Evolutionary conservation across 1,284 basidiomycete species (phyloP).

Genomic region (Apiotrichum siamense): DNA sequence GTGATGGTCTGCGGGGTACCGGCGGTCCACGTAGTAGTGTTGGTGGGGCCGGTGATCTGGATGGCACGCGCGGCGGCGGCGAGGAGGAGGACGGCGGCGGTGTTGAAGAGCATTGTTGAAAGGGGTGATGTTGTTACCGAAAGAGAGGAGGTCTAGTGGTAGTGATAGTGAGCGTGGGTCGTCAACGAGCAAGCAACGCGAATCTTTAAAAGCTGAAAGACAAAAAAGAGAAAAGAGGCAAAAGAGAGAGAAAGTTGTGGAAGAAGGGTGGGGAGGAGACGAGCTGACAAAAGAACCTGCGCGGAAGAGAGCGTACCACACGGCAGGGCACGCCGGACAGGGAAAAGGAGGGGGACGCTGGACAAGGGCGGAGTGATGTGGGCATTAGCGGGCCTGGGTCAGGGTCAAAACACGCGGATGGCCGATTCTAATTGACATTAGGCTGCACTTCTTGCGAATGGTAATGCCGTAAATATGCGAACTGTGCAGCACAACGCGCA

Average conservation of each 20-base stretch:
- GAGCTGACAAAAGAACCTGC: neutral
- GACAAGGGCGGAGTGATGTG: no score
- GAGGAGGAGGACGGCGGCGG: slow-evolving; percentile 19
- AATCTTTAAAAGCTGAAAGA: neutral
- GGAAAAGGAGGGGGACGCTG: no score
- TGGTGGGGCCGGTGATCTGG: slow-evolving; percentile 32
- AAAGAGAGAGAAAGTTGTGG: neutral
- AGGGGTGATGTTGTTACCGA: neutral
- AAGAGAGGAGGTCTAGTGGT: neutral
- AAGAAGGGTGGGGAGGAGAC: neutral
- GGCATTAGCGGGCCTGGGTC: no score
- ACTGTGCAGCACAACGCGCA: no score
- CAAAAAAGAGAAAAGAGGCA: neutral
- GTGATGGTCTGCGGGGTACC: slow-evolving; percentile 26
- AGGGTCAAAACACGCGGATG: no score
- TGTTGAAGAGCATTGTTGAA: slow-evolving; percentile 19
- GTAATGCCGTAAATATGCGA: no score
- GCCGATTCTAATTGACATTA: no score
- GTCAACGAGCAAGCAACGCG: neutral
- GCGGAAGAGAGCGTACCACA: no score
- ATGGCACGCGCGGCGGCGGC: slow-evolving; percentile 25
- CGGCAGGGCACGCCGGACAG: no score
- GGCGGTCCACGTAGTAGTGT: slow-evolving; percentile 27
- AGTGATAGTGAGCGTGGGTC: no score
- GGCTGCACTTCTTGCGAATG: no score